Evolutionary conservation across 2,329 filamentous ascomycete genomes (phyloP).

Genomic region (Cytospora chrysosperma): DNA sequence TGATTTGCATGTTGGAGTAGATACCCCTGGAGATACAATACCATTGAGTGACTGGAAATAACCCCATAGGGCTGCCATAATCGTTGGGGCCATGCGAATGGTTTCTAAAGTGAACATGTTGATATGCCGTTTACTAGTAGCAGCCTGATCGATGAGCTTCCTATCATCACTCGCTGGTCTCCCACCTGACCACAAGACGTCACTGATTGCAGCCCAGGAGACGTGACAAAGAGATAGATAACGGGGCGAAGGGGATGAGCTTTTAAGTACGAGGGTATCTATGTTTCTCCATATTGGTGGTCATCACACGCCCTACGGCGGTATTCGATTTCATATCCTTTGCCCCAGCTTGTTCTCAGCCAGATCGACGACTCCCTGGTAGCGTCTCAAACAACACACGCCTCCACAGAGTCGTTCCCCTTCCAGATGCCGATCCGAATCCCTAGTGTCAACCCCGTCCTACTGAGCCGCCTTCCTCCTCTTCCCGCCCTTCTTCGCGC

Average conservation of each 20-base stretch:
- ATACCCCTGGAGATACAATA: slow-evolving; percentile 11
- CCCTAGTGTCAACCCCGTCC: no score
- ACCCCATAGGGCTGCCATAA: neutral
- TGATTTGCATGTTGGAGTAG: slow-evolving; percentile 2
- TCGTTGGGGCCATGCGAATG: no score
- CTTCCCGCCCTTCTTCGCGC: slow-evolving; percentile 45
- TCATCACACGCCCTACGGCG: neutral
- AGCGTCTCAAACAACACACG: neutral
- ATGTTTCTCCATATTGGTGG: neutral
- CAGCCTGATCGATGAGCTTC: no score
- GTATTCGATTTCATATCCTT: neutral
- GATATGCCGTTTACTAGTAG: no score
- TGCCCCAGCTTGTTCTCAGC: neutral
- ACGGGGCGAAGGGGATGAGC: neutral
- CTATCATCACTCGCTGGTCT: no score
- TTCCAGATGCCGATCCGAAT: slow-evolving; percentile 26
- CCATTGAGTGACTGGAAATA: neutral
- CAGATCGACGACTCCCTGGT: neutral
- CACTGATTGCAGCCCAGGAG: no score
- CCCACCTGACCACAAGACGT: no score
- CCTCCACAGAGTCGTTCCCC: neutral
- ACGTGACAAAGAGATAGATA: neutral
- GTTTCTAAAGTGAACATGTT: no score
- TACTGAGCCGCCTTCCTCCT: slow-evolving; percentile 41
- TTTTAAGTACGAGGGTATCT: neutral